Evolutionary conservation across 257 asterid genomes (phyloP).

Genomic region (Fraxinus anomala): DNA sequence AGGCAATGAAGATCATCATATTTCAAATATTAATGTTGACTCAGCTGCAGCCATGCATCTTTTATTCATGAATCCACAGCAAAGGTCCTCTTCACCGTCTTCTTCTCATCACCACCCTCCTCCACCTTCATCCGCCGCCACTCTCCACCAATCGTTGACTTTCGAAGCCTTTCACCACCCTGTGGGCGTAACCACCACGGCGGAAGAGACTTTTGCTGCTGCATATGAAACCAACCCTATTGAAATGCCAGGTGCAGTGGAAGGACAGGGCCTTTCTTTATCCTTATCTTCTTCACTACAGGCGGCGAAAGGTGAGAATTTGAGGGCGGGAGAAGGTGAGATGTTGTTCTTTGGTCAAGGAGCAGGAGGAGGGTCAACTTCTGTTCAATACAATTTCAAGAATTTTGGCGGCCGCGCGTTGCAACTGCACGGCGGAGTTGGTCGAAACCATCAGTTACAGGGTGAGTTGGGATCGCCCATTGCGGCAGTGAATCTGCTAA

Average conservation of each 20-base stretch:
- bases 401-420: conserved; percentile 25
- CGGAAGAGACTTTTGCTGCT: conserved; percentile 28
- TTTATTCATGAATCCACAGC: conserved; percentile 77
- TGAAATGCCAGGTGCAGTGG: conserved; percentile 54
- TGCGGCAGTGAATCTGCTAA: conserved; percentile 57
- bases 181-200: conserved; percentile 28
- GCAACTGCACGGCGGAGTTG: conserved; percentile 29
- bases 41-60: conserved; percentile 95
- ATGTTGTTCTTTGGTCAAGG: conserved; percentile 70
- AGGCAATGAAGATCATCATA: too few relatives aligned
- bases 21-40: conserved; percentile 49
- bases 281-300: conserved; percentile 78
- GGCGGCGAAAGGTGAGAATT: conserved; percentile 69
- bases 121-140: conserved; percentile 42
- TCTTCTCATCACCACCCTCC: conserved; percentile 40
- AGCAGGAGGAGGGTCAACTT: conserved; percentile 40
- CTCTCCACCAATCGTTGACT: conserved; percentile 54
- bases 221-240: conserved; percentile 40
- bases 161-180: conserved; percentile 46
- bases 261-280: conserved; percentile 77
- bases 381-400: conserved; percentile 53
- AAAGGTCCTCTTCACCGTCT: conserved; percentile 66
- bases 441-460: conserved; percentile 46
- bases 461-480: conserved; percentile 48
- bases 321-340: conserved; percentile 61